phyloP scores from a whole-genome alignment of 306 rosid species.

The Trifolium fragiferum region DNA sequence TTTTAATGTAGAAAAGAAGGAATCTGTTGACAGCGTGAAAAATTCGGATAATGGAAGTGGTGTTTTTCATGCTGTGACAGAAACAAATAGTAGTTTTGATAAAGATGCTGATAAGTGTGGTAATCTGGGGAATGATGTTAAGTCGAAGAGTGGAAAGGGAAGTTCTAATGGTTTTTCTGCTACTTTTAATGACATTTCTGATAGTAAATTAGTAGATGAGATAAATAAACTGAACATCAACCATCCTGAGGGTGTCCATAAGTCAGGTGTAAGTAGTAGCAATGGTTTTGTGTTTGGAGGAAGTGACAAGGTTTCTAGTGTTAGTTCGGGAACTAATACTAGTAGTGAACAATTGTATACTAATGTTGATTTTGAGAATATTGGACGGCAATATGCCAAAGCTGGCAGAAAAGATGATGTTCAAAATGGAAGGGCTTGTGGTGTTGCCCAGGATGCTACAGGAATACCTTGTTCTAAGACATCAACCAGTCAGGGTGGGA shows the following conservation, averaged over 20 bases:
- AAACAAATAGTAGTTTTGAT: slow-evolving; percentile 20
- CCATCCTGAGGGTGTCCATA: slow-evolving; percentile 47
- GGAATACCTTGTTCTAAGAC: slow-evolving; percentile 49
- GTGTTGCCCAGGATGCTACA: slow-evolving; percentile 37
- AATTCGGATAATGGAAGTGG: slow-evolving; percentile 38
- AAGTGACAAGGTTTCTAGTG: slow-evolving; percentile 43
- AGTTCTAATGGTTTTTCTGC: slow-evolving; percentile 36
- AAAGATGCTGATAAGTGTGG: slow-evolving; percentile 28
- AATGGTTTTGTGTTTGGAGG: slow-evolving; percentile 46
- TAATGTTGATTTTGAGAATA: slow-evolving; percentile 39
- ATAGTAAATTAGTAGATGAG: slow-evolving; percentile 58
- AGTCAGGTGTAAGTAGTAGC: slow-evolving; percentile 40
- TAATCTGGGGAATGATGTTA: slow-evolving; percentile 39
- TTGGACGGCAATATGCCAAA: slow-evolving; percentile 42
- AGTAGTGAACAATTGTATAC: slow-evolving; percentile 40
- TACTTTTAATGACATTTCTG: slow-evolving; percentile 38
- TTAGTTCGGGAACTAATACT: slow-evolving; percentile 40
- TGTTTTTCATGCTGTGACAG: slow-evolving; percentile 38
- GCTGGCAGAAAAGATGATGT: slow-evolving; percentile 29
- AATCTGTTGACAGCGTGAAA: slow-evolving; percentile 36
- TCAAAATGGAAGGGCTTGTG: slow-evolving; percentile 45
- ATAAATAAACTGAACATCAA: slow-evolving; percentile 65
- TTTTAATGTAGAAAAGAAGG: slow-evolving; percentile 43
- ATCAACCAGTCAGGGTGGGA: slow-evolving; percentile 45
- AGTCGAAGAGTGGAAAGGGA: slow-evolving; percentile 31